A percentile compares a stretch with the other conserved stretches of the same genome.
These are phyloP conservation scores for Tetrahymena thermophila DNA, from an alignment of 73 alveolate genomes.

Conservation along the genomic window DNA sequence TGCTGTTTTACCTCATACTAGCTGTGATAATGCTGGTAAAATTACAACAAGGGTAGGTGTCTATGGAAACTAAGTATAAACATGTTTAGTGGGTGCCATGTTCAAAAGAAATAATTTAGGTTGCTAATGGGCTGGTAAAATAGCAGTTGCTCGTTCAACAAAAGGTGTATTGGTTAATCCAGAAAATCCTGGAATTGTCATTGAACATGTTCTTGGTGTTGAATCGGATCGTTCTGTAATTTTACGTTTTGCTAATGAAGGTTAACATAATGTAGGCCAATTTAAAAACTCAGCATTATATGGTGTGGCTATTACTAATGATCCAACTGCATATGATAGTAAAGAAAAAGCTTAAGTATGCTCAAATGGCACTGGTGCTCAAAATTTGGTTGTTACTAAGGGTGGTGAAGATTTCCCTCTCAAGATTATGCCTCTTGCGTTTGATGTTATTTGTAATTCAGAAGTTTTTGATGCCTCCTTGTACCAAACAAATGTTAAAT, in stretches of 20 bases:
- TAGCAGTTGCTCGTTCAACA: not conserved
- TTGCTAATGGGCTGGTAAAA: not conserved
- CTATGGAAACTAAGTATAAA: not conserved
- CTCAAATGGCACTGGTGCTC: not conserved
- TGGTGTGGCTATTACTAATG: not conserved
- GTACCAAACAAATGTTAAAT: not conserved
- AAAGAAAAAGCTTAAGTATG: not conserved
- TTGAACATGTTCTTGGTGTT: not conserved
- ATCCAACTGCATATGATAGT: not conserved
- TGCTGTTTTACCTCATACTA: not conserved
- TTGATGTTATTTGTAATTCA: constrained; percentile 2
- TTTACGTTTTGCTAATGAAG: not conserved
- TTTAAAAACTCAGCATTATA: not conserved
- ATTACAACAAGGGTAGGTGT: not conserved
- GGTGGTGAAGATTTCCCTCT: constrained; percentile 10
- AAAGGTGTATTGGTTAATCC: not conserved
- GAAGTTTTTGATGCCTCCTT: constrained; percentile 10
- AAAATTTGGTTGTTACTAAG: not conserved
- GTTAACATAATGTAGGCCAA: not conserved
- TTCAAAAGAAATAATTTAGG: not conserved
- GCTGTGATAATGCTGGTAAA: not conserved
- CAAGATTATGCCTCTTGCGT: not conserved
- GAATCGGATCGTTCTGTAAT: not conserved
- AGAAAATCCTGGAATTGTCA: not conserved
- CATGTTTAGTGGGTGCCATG: not conserved